Evolutionary conservation across 805 yeast species (phyloP).

Genomic region (Pichia sporocuriosa): DNA sequence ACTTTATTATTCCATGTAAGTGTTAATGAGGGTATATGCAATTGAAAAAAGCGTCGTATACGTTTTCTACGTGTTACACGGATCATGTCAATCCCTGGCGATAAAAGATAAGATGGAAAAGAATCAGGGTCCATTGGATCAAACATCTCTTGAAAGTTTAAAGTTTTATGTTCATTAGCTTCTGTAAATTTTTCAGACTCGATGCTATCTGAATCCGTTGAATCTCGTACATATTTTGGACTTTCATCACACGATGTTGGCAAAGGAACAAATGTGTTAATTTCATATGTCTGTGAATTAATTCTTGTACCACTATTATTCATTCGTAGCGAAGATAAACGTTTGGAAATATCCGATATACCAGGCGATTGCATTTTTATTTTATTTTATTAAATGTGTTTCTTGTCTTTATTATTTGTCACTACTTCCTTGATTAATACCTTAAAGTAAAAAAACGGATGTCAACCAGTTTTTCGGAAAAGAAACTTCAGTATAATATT

Average conservation of each 20-base stretch:
- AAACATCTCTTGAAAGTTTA: constrained; percentile 3
- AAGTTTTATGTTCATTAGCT: too few species aligned
- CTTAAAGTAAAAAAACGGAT: too few species aligned
- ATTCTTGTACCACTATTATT: not conserved
- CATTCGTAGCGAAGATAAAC: constrained; percentile 6
- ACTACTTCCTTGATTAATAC: too few species aligned
- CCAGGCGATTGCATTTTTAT: constrained; percentile 4
- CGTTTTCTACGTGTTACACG: constrained; percentile 67
- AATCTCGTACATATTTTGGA: too few species aligned
- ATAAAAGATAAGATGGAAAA: not conserved
- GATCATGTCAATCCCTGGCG: constrained; percentile 50
- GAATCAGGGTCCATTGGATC: constrained; percentile 6
- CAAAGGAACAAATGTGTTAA: not conserved
- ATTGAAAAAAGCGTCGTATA: constrained; percentile 47
- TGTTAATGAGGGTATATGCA: constrained; percentile 49
- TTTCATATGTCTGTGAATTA: too few species aligned
- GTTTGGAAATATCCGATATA: constrained; percentile 5
- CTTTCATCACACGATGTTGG: not conserved
- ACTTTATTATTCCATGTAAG: constrained; percentile 52
- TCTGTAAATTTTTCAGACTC: too few species aligned
- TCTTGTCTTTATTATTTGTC: too few species aligned
- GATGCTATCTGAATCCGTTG: not conserved
- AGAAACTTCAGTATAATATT: too few species aligned
- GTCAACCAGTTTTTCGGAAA: too few species aligned
- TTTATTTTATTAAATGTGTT: too few species aligned